Evolutionary conservation across 2,329 filamentous ascomycete genomes (phyloP).

Genomic region (Pseudogymnoascus sp.): DNA sequence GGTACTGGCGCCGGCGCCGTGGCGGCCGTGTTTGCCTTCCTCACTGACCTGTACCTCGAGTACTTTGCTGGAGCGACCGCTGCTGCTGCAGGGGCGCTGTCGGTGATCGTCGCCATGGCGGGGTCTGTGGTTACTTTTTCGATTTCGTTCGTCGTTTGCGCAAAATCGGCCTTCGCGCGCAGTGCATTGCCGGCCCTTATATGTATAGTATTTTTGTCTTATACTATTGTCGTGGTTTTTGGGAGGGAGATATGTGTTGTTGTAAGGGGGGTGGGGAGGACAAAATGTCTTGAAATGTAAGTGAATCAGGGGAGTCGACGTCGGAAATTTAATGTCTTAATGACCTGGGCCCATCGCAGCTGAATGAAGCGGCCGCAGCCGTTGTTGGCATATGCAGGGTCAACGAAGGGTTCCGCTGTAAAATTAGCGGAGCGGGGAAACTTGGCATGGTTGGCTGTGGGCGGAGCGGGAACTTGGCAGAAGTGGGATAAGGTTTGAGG

Average conservation of each 20-base stretch:
- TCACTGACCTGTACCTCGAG: conserved; percentile 50
- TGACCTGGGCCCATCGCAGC: background rate
- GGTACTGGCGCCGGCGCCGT: conserved; percentile 24
- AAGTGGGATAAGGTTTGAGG: background rate
- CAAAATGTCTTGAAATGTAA: background rate
- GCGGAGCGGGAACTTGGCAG: background rate
- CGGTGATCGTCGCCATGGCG: conserved; percentile 10
- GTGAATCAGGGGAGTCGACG: background rate
- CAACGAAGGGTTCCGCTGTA: background rate
- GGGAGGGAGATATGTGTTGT: background rate
- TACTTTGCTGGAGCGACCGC: conserved; percentile 34
- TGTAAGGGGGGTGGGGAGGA: background rate
- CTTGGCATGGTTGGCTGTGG: background rate
- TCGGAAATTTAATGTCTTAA: background rate
- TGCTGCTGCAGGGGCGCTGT: background rate
- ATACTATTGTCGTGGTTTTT: background rate
- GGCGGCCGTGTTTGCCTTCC: conserved; percentile 31
- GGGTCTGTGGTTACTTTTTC: background rate
- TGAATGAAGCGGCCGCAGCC: background rate
- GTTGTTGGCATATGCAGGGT: background rate
- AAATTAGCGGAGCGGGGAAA: background rate
- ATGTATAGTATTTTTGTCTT: background rate
- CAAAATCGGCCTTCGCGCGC: background rate
- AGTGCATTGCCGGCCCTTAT: background rate
- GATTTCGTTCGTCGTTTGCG: background rate